Base-by-base conservation (phyloP, 805 yeast species). In the Yamadazyma tumulicola region DNA sequence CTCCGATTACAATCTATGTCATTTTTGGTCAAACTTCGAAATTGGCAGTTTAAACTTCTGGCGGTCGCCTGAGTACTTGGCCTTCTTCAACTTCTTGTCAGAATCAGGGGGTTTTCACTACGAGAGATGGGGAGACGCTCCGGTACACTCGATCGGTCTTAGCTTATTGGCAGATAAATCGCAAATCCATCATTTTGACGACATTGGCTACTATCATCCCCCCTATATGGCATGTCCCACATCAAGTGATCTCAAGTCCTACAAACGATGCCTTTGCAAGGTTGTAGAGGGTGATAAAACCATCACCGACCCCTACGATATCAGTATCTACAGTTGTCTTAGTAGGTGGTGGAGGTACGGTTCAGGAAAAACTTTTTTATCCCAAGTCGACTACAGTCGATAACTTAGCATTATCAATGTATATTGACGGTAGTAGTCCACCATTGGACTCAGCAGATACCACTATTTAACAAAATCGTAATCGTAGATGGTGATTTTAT, bases 261-360 rank as follows among this genome's bases (percentile, higher is more conserved):
- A 58, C 13, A 66, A 67, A 38, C 48, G 70, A 36, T 67, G 73
- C 37, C 48, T 64, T 9, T 67, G 72, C 42, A 49, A 48, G 26
- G 48, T 55, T 4, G 28, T 31, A 9, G 47, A 43, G 2, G 54
- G 48, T 17, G 46, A 45, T 6, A 42, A 46, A 7, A 26, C 39
- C 1, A 25, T 47, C 2, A 44, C 45, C 18, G 39, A 59, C 14
- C 61, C 67, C 29, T 62, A 74, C 41, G 67, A 68, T 35, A 56
- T 67, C n/a, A 52, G 67, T 40, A 54, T 74, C 4, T 75, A 72
- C 43, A 81, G 89, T 47, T 84, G 94, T 57, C 54, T 84, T 29
- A 66, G 75, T 20, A 67, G 79, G 41, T 84, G 89, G 89, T 84
- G 94, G 94, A 76, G 76, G 47, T 65, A 64, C 42, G 82, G 84